Conservation (phyloP, 257 asterid species). For the Ocimum tenuiflorum region DNA sequence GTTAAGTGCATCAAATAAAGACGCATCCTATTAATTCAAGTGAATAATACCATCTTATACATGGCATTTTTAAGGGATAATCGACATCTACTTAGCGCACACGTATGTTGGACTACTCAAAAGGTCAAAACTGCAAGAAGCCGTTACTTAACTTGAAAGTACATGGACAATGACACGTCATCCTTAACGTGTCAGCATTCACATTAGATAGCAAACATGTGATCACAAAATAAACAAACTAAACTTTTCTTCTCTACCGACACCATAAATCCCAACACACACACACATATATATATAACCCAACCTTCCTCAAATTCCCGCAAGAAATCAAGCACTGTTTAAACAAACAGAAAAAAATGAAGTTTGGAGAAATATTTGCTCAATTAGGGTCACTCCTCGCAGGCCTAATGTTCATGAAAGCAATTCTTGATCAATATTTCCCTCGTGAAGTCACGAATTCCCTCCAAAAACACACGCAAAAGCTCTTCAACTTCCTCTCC, state of each 20-base stretch:
- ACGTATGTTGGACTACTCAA: too few relatives aligned
- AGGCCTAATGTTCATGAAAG: slow-evolving; percentile 20
- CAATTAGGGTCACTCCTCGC: slow-evolving; percentile 28
- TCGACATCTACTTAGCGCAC: too few relatives aligned
- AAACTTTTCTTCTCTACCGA: background rate
- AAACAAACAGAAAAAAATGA: background rate
- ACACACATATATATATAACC: background rate
- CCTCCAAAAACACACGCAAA: slow-evolving; percentile 5
- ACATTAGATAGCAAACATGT: slow-evolving; percentile 10
- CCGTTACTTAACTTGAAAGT: background rate
- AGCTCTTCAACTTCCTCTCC: slow-evolving; percentile 16
- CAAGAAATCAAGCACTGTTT: background rate
- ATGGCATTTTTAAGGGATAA: too few relatives aligned
- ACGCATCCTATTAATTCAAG: too few relatives aligned
- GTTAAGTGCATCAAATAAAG: too few relatives aligned
- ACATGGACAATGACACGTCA: background rate
- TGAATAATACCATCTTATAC: too few relatives aligned
- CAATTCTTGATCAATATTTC: slow-evolving; percentile 25
- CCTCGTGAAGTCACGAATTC: slow-evolving; percentile 20
- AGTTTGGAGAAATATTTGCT: slow-evolving; percentile 18
- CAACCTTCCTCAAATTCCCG: background rate
- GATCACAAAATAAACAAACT: background rate
- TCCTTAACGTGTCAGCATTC: slow-evolving; percentile 6
- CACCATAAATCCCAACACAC: too few relatives aligned
- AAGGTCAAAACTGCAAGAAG: too few relatives aligned